These are phyloP conservation scores for Glycyrrhiza uralensis DNA, from an alignment of 306 rosid genomes.

Conservation along the genomic window DNA sequence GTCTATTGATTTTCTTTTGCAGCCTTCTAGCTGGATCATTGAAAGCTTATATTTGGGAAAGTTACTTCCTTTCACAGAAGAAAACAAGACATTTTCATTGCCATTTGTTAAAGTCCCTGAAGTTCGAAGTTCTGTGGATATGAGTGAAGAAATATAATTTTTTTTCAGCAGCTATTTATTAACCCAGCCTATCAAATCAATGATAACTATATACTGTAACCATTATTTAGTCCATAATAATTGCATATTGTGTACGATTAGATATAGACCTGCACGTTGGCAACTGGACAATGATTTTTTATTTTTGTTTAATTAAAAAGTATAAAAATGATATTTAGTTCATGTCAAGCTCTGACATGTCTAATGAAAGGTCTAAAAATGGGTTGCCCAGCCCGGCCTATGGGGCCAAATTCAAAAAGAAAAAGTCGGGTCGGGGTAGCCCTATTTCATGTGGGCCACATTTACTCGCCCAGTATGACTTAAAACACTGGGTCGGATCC, in stretches of 20 bases:
- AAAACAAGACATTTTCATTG: slow-evolving; percentile 3
- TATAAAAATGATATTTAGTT: neutral
- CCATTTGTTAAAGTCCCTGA: slow-evolving; percentile 25
- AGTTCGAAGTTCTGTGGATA: slow-evolving; percentile 30
- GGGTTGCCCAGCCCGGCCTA: too few species aligned
- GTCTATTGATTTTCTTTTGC: slow-evolving; percentile 25
- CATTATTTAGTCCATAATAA: neutral
- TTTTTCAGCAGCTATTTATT: neutral
- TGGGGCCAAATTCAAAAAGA: too few species aligned
- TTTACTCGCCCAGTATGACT: too few species aligned
- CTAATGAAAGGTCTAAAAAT: too few species aligned
- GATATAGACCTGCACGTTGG: neutral
- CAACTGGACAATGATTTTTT: neutral
- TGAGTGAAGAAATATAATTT: slow-evolving; percentile 50
- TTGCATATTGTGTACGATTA: neutral
- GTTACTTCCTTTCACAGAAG: slow-evolving; percentile 51
- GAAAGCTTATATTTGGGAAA: slow-evolving; percentile 71
- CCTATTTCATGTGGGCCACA: too few species aligned
- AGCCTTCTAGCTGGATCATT: slow-evolving; percentile 77
- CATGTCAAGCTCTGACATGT: neutral
- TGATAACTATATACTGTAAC: neutral
- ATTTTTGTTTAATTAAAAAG: neutral
- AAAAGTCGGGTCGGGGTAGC: too few species aligned
- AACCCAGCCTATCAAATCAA: neutral
- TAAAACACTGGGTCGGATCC: too few species aligned